Conservation (phyloP, 2,329 filamentous ascomycete genomes). For the Aspergillus ruber region DNA sequence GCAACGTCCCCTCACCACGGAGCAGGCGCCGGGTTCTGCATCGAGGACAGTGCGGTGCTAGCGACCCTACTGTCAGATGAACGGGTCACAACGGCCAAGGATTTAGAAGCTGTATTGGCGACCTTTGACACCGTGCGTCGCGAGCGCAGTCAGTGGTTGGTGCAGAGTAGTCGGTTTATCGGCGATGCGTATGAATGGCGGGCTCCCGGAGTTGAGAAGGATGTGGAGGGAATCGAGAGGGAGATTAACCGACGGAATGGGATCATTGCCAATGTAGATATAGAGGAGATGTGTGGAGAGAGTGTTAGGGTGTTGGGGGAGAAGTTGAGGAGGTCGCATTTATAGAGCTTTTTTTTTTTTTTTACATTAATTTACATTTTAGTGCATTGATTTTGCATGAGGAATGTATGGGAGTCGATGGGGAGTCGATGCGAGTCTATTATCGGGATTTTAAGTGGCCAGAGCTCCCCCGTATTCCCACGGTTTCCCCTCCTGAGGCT, state of each 20-base stretch:
- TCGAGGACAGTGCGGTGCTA: constrained; percentile 27
- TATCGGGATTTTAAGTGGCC: no score
- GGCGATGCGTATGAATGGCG: constrained; percentile 10
- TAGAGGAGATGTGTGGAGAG: background rate
- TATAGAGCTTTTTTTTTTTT: background rate
- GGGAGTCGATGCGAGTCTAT: no score
- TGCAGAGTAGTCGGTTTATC: constrained; percentile 3
- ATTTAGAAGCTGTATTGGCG: constrained; percentile 23
- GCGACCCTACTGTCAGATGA: constrained; percentile 19
- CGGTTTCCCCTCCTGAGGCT: constrained; percentile 5
- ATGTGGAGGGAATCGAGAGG: background rate
- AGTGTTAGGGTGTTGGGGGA: background rate
- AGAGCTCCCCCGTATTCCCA: constrained; percentile 3
- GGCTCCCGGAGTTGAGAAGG: background rate
- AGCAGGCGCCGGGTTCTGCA: constrained; percentile 28
- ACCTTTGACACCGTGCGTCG: constrained; percentile 16
- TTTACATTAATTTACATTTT: background rate
- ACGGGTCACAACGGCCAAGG: constrained; percentile 10
- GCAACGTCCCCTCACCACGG: constrained; percentile 40
- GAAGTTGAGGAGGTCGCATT: background rate
- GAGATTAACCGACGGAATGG: background rate
- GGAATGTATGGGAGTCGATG: no score
- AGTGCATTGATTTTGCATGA: background rate
- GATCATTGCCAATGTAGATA: constrained; percentile 1
- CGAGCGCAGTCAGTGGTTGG: constrained; percentile 9